These are phyloP conservation scores for Phytophthora boehmeriae DNA, from an alignment of 352 stramenopile genomes.

Conservation along the genomic window DNA sequence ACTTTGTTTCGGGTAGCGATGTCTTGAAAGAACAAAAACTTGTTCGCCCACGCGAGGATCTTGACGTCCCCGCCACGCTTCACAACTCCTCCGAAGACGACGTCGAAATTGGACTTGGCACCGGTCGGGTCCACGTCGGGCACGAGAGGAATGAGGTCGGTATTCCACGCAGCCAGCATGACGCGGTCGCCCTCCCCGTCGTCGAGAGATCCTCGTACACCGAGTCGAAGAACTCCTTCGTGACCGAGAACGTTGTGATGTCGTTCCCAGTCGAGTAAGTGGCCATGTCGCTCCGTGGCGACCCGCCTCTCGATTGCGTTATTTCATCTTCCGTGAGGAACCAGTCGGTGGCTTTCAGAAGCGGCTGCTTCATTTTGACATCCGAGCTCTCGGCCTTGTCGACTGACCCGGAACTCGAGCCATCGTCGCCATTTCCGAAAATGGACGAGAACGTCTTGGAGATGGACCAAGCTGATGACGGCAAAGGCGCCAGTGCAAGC, in stretches of 20 bases:
- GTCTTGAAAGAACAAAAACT: conserved; percentile 42
- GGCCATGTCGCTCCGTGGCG: too few species aligned
- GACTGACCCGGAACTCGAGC: conserved; percentile 1
- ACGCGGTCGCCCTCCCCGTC: conserved; percentile 31
- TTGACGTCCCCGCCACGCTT: conserved; percentile 45
- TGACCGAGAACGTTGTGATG: conserved; percentile 42
- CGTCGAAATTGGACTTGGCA: conserved; percentile 47
- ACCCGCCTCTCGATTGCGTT: too few species aligned
- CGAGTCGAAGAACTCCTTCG: conserved; percentile 50
- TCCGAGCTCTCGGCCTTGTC: conserved; percentile 10
- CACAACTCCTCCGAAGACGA: conserved; percentile 36
- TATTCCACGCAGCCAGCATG: conserved; percentile 51
- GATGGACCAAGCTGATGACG: too few species aligned
- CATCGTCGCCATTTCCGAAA: conserved; percentile 7
- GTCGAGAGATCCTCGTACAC: conserved; percentile 44
- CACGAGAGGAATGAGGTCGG: conserved; percentile 45
- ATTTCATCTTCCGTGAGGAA: too few species aligned
- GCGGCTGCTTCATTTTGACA: conserved; percentile 35
- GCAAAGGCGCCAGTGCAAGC: conserved; percentile 4
- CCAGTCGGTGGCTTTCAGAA: too few species aligned
- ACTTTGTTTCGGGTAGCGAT: conserved; percentile 42
- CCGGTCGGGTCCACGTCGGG: conserved; percentile 34
- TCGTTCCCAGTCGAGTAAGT: too few species aligned
- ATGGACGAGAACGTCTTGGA: conserved; percentile 16
- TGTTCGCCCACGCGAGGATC: conserved; percentile 52